phyloP scores from a whole-genome alignment of 495 filamentous ascomycete species.

The Thermothielavioides terrestris region DNA sequence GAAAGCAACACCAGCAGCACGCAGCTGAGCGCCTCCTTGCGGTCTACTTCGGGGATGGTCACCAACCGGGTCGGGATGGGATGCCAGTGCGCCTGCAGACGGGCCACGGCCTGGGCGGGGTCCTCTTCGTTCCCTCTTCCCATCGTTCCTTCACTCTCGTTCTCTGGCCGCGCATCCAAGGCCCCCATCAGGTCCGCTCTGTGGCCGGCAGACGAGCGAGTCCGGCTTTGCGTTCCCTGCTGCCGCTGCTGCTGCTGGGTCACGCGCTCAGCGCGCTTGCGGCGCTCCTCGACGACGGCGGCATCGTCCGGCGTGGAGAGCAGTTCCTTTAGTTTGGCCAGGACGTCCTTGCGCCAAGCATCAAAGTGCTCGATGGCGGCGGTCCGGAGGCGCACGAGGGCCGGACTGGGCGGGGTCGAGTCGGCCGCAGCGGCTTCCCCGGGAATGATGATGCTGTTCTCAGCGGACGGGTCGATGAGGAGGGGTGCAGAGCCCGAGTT shows the following conservation, averaged over 20 bases:
- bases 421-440: background rate
- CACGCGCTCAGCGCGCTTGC: slow-evolving; percentile 23
- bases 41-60: slow-evolving; percentile 32
- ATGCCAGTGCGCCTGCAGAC: slow-evolving; percentile 35
- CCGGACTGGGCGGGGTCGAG: slow-evolving; percentile 17
- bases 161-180: slow-evolving; percentile 3
- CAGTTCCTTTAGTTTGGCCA: slow-evolving; percentile 31
- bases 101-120: slow-evolving; percentile 19
- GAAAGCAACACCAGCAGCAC: slow-evolving; percentile 62
- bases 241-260: slow-evolving; percentile 13
- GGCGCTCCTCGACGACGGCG: slow-evolving; percentile 29
- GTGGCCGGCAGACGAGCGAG: slow-evolving; percentile 15
- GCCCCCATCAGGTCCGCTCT: slow-evolving; percentile 24
- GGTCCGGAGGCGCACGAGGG: slow-evolving; percentile 25
- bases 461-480: slow-evolving; percentile 9
- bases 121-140: background rate
- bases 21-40: slow-evolving; percentile 46
- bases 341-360: slow-evolving; percentile 30
- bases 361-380: slow-evolving; percentile 35
- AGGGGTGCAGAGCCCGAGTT: background rate
- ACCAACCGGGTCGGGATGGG: slow-evolving; percentile 38
- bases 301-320: slow-evolving; percentile 27
- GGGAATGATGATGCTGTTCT: slow-evolving; percentile 9
- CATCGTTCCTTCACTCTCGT: background rate
- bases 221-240: background rate